Evolutionary conservation across 257 asterid genomes (phyloP).

Genomic region (Hygrophila difformis): DNA sequence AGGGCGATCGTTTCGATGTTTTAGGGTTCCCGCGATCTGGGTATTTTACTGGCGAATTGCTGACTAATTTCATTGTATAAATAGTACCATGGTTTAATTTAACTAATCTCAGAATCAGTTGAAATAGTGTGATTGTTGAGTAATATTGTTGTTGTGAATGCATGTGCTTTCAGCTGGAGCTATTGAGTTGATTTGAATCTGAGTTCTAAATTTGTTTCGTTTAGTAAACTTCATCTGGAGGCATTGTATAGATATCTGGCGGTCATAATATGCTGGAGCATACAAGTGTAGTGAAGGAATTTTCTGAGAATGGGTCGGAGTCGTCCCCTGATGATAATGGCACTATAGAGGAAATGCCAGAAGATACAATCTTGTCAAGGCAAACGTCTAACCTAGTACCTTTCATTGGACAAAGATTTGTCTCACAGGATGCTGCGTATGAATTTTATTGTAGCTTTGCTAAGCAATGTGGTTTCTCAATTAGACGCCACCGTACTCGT

Average conservation of each 20-base stretch:
- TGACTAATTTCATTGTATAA: too few relatives aligned
- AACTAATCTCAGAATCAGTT: too few relatives aligned
- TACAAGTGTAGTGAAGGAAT: slow-evolving; percentile 19
- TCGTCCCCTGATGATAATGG: slow-evolving; percentile 54
- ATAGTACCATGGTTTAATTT: too few relatives aligned
- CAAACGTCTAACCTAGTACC: slow-evolving; percentile 51
- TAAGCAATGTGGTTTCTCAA: slow-evolving; percentile 52
- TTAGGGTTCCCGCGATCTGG: slow-evolving; percentile 20
- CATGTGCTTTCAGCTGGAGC: background rate
- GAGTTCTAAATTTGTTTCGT: background rate
- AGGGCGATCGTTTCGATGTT: slow-evolving; percentile 21
- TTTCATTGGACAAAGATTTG: slow-evolving; percentile 47
- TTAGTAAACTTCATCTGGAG: slow-evolving; percentile 17
- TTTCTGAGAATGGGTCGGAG: slow-evolving; percentile 45
- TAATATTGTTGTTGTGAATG: background rate
- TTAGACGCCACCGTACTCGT: slow-evolving; percentile 50
- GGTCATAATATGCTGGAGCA: slow-evolving; percentile 28
- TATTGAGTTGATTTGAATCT: background rate
- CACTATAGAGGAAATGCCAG: slow-evolving; percentile 51
- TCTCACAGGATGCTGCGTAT: slow-evolving; percentile 53
- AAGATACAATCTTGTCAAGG: slow-evolving; percentile 40
- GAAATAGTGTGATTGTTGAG: background rate
- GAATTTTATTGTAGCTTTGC: slow-evolving; percentile 53
- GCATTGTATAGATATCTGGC: slow-evolving; percentile 13
- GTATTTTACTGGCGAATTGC: slow-evolving; percentile 21